A percentile compares a stretch with the other conserved stretches of the same genome.
These are phyloP conservation scores for Pseudozyma thailandica DNA, from an alignment of 1,284 basidiomycete species.

Conservation along the genomic window DNA sequence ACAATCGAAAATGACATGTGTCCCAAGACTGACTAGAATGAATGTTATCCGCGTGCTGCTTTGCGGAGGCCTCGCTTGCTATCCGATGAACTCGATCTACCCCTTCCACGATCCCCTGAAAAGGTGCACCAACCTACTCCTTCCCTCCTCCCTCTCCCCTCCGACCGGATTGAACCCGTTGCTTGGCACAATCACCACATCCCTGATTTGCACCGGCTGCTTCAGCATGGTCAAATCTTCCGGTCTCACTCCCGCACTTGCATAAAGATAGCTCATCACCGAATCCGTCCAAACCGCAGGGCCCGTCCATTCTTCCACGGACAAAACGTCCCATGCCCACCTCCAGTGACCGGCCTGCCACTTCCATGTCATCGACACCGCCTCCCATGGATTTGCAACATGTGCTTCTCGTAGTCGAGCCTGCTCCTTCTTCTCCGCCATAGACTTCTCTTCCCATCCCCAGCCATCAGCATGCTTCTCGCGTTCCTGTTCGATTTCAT, in stretches of 20 bases:
- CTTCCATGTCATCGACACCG: slow-evolving; percentile 32
- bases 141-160: slow-evolving; percentile 5
- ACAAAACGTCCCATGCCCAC: slow-evolving; percentile 37
- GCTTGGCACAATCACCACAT: slow-evolving; percentile 40
- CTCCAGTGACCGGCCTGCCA: slow-evolving; percentile 49
- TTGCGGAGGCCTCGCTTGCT: too few relatives aligned
- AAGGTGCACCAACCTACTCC: slow-evolving; percentile 38
- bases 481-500: slow-evolving; percentile 32
- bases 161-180: slow-evolving; percentile 35
- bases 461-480: slow-evolving; percentile 34
- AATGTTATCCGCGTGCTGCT: too few relatives aligned
- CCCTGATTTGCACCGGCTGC: slow-evolving; percentile 44
- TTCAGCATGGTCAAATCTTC: slow-evolving; percentile 34
- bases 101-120: slow-evolving; percentile 51
- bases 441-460: slow-evolving; percentile 37
- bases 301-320: slow-evolving; percentile 51
- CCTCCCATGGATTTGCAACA: slow-evolving; percentile 33
- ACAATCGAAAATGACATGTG: too few relatives aligned
- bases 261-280: slow-evolving; percentile 45
- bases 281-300: slow-evolving; percentile 48
- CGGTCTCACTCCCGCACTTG: slow-evolving; percentile 40
- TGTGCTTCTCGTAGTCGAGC: slow-evolving; percentile 15
- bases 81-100: slow-evolving; percentile 4
- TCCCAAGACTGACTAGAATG: too few relatives aligned
- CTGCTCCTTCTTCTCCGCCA: slow-evolving; percentile 21